phyloP scores from a whole-genome alignment of 345 rosid species.

The Leavenworthia alabamica region DNA sequence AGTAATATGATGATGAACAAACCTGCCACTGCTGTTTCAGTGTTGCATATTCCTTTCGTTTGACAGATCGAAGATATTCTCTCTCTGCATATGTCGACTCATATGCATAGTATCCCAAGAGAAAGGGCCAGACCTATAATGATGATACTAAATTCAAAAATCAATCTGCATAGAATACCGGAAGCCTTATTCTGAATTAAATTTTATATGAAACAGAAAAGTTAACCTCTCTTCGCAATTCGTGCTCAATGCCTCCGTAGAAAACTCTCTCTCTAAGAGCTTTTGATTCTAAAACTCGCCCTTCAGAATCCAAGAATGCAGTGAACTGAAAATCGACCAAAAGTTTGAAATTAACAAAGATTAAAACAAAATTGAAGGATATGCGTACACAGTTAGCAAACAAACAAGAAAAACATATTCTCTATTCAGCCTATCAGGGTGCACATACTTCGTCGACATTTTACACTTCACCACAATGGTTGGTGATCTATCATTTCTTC shows the following conservation, averaged over 20 bases:
- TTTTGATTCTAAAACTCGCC: conserved; percentile 62
- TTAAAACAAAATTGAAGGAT: not conserved
- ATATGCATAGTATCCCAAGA: conserved; percentile 74
- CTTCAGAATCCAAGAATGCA: conserved; percentile 81
- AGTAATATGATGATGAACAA: conserved; percentile 12
- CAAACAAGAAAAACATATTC: not conserved
- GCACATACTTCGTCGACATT: not conserved
- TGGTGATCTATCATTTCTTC: not conserved
- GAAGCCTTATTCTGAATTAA: not conserved
- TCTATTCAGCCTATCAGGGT: not conserved
- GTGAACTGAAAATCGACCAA: conserved; percentile 52
- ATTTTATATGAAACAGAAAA: conserved; percentile 5
- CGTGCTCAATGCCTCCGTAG: conserved; percentile 86
- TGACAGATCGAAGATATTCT: conserved; percentile 53
- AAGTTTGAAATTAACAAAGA: not conserved
- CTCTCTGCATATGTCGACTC: conserved; percentile 90
- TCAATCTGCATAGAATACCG: not conserved
- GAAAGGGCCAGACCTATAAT: conserved; percentile 74
- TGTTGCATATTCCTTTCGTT: conserved; percentile 69
- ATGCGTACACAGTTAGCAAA: not conserved
- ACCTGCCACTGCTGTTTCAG: conserved; percentile 93
- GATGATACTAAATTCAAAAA: conserved; percentile 9
- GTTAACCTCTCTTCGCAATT: conserved; percentile 71
- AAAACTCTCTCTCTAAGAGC: conserved; percentile 77
- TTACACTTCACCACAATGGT: not conserved